Evolutionary conservation across 2,329 filamentous ascomycete genomes (phyloP).

Genomic region (Diaporthe vexans): DNA sequence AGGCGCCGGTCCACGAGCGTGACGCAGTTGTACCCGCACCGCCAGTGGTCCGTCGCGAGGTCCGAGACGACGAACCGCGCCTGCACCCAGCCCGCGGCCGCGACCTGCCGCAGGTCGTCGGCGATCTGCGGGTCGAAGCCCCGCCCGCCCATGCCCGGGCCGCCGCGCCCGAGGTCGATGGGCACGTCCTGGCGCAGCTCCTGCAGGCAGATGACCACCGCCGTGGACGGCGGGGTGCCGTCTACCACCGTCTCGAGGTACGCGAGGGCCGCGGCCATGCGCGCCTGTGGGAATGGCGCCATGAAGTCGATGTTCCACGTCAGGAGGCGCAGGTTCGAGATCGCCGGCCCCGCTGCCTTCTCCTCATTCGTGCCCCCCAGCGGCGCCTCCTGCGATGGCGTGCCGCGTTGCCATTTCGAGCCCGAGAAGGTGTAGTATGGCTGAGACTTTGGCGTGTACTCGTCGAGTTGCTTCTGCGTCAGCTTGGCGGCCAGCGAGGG

Average conservation of each 20-base stretch:
- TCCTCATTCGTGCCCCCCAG: too few relatives aligned
- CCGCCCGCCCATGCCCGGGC: not conserved
- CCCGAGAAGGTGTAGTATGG: conserved; percentile 45
- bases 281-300: conserved; percentile 45
- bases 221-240: conserved; percentile 40
- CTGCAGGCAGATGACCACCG: conserved; percentile 63
- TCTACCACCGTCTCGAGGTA: conserved; percentile 44
- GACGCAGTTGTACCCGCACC: conserved; percentile 62
- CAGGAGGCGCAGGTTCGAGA: conserved; percentile 46
- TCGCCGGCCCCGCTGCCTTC: not conserved
- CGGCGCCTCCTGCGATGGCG: too few relatives aligned
- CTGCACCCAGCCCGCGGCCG: conserved; percentile 59
- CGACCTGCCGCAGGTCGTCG: conserved; percentile 60
- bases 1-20: conserved; percentile 63
- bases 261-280: conserved; percentile 48
- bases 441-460: conserved; percentile 47
- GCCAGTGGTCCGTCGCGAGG: conserved; percentile 56
- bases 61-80: conserved; percentile 63
- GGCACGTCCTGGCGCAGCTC: conserved; percentile 52
- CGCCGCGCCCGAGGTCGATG: conserved; percentile 21
- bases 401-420: conserved; percentile 43
- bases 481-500: conserved; percentile 22
- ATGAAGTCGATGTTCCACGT: conserved; percentile 54
- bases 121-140: conserved; percentile 47
- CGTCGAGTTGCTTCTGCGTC: conserved; percentile 32